Percentiles rank a stretch among this genome's conserved stretches.
These are phyloP conservation scores for Phylloporus sp. DNA, from an alignment of 1,284 basidiomycete genomes.

Conservation along the genomic window DNA sequence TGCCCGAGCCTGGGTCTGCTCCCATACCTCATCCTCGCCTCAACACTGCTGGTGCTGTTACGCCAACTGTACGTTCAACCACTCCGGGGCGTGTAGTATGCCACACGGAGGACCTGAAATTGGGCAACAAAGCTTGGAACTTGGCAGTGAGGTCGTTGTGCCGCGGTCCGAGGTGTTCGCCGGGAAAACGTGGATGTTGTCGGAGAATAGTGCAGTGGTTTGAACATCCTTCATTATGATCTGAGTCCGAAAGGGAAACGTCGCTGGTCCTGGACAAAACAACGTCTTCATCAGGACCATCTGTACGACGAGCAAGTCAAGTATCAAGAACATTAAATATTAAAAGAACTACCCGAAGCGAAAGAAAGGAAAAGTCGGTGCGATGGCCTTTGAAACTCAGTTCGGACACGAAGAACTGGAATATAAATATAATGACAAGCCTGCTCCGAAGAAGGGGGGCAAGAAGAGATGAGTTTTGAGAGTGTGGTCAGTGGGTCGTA, in stretches of 20 bases:
- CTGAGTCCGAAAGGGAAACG: neutral
- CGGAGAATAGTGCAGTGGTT: conserved; percentile 6
- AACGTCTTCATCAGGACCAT: neutral
- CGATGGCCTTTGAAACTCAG: no score
- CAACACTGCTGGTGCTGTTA: conserved; percentile 12
- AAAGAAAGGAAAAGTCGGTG: no score
- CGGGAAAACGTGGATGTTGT: neutral
- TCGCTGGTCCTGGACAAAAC: conserved; percentile 1
- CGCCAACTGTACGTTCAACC: conserved; percentile 1
- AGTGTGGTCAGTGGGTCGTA: no score
- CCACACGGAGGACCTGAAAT: conserved; percentile 1
- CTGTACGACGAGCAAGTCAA: neutral
- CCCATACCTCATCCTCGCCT: neutral
- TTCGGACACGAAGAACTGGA: no score
- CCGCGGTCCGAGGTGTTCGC: neutral
- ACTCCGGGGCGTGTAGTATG: conserved; percentile 6
- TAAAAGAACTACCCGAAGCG: neutral
- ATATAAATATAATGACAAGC: no score
- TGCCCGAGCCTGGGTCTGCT: no score
- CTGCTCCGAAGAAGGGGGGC: no score
- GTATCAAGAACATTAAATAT: neutral
- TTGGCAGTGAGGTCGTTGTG: neutral
- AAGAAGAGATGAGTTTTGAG: no score
- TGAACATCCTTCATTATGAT: conserved; percentile 7
- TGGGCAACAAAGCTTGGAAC: neutral